Conservation (phyloP, 495 filamentous ascomycete species). For the Aspergillus avenaceus region DNA sequence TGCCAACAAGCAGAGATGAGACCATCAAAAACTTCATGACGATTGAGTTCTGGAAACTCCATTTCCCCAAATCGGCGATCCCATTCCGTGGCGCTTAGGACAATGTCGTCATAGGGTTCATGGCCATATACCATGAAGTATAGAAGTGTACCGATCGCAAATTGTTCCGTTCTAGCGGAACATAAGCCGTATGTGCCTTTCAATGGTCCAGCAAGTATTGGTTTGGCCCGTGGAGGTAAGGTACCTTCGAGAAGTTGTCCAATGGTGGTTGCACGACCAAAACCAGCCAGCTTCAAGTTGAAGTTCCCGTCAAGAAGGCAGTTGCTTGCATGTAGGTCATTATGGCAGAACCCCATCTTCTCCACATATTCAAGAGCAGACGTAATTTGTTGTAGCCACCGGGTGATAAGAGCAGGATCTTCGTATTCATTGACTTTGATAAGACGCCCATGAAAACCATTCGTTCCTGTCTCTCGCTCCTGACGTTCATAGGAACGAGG, state of each 20-base stretch:
- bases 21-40: slow-evolving; percentile 18
- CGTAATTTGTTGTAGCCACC: no score
- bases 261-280: slow-evolving; percentile 21
- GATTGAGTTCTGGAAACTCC: slow-evolving; percentile 20
- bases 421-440: no score
- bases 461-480: slow-evolving; percentile 18
- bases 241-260: slow-evolving; percentile 17
- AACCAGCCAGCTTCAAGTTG: slow-evolving; percentile 21
- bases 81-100: slow-evolving; percentile 16
- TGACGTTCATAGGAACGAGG: slow-evolving; percentile 19
- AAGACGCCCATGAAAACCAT: no score
- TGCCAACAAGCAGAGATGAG: slow-evolving; percentile 23
- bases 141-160: slow-evolving; percentile 24
- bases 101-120: slow-evolving; percentile 27
- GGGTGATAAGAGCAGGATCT: no score
- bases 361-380: no score
- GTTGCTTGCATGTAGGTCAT: no score
- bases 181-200: slow-evolving; percentile 20
- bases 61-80: slow-evolving; percentile 20
- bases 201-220: slow-evolving; percentile 17
- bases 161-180: slow-evolving; percentile 24
- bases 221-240: slow-evolving; percentile 17
- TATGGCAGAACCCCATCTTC: no score
- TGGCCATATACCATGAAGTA: slow-evolving; percentile 29
- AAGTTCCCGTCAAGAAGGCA: no score